Evolutionary conservation across 2,329 filamentous ascomycete genomes (phyloP).

Genomic region (Pyrenophora graminea): DNA sequence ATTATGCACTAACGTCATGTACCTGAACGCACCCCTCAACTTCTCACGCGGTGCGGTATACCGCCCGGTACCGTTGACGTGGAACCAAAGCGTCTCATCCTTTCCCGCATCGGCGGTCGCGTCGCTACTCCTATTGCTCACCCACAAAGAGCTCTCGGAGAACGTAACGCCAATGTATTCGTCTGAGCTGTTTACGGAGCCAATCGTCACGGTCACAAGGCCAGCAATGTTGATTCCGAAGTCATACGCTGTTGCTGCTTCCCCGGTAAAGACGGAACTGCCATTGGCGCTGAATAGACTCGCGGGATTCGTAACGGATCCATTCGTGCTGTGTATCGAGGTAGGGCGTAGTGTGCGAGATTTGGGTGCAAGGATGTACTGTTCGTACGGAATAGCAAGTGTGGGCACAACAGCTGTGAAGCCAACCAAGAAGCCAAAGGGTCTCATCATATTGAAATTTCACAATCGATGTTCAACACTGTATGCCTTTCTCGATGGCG

Average conservation of each 20-base stretch:
- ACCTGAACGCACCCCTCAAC: conserved; percentile 53
- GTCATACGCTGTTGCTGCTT: conserved; percentile 49
- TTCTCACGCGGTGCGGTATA: conserved; percentile 51
- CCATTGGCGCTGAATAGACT: conserved; percentile 34
- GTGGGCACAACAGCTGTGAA: neutral
- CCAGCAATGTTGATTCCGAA: conserved; percentile 51
- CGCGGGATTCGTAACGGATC: conserved; percentile 44
- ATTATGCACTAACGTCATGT: conserved; percentile 53
- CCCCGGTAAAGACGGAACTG: conserved; percentile 41
- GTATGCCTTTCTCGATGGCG: too few relatives aligned
- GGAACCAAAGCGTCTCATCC: conserved; percentile 57
- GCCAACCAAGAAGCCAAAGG: neutral
- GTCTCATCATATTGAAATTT: too few relatives aligned
- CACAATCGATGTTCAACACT: too few relatives aligned
- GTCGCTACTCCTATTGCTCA: conserved; percentile 53
- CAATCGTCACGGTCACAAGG: conserved; percentile 44
- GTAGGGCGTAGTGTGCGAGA: conserved; percentile 38
- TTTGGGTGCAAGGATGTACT: conserved; percentile 50
- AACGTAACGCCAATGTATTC: conserved; percentile 52
- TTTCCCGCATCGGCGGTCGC: conserved; percentile 53
- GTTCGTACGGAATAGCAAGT: conserved; percentile 34
- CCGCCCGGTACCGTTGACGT: conserved; percentile 43
- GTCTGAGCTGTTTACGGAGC: conserved; percentile 35
- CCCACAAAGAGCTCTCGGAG: conserved; percentile 53
- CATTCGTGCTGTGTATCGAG: conserved; percentile 47